Conservation (phyloP, 441 rosid species). For the Populus hybrid region DNA sequence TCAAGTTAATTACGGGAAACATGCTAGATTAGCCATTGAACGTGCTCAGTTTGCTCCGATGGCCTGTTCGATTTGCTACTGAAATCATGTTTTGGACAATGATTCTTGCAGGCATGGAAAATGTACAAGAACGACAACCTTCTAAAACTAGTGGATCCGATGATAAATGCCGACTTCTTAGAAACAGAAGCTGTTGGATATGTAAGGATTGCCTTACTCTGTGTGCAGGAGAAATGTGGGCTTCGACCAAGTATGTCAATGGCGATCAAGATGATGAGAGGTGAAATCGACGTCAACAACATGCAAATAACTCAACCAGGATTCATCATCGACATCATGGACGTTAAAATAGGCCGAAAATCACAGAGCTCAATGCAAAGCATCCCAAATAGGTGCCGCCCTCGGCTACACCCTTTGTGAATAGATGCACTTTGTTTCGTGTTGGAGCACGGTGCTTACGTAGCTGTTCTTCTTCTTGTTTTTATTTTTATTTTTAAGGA, state of each 20-base stretch:
- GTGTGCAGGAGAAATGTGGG: slow-evolving; percentile 35
- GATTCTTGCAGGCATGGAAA: slow-evolving; percentile 40
- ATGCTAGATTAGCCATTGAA: not conserved
- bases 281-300: slow-evolving; percentile 15
- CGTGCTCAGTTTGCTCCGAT: no score
- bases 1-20: not conserved
- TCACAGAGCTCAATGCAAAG: not conserved
- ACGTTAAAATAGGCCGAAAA: slow-evolving; percentile 26
- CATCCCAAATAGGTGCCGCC: not conserved
- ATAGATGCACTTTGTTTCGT: not conserved
- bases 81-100: not conserved
- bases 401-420: not conserved
- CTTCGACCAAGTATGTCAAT: slow-evolving; percentile 33
- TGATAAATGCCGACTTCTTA: slow-evolving; percentile 14
- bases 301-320: slow-evolving; percentile 28
- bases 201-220: slow-evolving; percentile 31
- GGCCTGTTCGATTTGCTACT: no score
- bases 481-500: no score
- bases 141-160: slow-evolving; percentile 32
- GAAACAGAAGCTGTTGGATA: slow-evolving; percentile 30
- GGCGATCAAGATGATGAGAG: slow-evolving; percentile 29
- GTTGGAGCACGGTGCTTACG: no score
- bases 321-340: slow-evolving; percentile 29
- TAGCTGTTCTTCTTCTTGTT: no score
- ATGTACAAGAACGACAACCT: slow-evolving; percentile 34